Conservation (phyloP, 1,139 yeast genomes). For the Suhomyces yuchorum region DNA sequence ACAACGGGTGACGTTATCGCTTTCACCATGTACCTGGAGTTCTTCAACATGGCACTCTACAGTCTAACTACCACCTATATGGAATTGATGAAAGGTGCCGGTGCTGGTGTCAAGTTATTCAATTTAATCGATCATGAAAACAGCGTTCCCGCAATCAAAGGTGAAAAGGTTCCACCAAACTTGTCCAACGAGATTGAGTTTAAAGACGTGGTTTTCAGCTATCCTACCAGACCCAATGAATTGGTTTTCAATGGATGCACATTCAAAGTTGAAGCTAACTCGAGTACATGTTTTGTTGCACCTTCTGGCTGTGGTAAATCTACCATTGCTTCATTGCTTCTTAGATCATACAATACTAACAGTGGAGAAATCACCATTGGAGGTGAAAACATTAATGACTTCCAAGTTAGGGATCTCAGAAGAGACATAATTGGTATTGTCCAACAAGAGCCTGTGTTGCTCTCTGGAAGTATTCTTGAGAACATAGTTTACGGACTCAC, state of each 20-base stretch:
- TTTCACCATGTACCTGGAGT: conserved; percentile 53
- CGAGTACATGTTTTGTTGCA: conserved; percentile 87
- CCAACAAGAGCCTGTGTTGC: conserved; percentile 84
- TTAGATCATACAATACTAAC: conserved; percentile 64
- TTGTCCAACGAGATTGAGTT: conserved; percentile 63
- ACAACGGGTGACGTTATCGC: conserved; percentile 52
- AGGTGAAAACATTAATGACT: conserved; percentile 60
- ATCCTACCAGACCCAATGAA: conserved; percentile 88
- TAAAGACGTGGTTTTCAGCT: conserved; percentile 66
- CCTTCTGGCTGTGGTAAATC: conserved; percentile 93
- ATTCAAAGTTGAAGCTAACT: conserved; percentile 64
- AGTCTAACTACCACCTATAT: conserved; percentile 54
- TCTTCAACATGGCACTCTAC: conserved; percentile 51
- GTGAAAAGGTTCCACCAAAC: conserved; percentile 43
- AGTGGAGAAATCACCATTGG: conserved; percentile 68
- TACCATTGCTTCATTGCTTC: conserved; percentile 71
- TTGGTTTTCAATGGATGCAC: conserved; percentile 65
- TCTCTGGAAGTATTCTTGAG: conserved; percentile 77
- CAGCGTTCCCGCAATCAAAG: conserved; percentile 46
- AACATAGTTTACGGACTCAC: conserved; percentile 78
- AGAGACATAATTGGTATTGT: conserved; percentile 74
- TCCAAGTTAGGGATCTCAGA: conserved; percentile 72
- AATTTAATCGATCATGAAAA: conserved; percentile 48
- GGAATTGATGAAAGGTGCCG: conserved; percentile 59
- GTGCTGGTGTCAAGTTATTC: conserved; percentile 53